phyloP scores from a whole-genome alignment of 1,284 basidiomycete genomes.

The Leccinum griseonigrum region DNA sequence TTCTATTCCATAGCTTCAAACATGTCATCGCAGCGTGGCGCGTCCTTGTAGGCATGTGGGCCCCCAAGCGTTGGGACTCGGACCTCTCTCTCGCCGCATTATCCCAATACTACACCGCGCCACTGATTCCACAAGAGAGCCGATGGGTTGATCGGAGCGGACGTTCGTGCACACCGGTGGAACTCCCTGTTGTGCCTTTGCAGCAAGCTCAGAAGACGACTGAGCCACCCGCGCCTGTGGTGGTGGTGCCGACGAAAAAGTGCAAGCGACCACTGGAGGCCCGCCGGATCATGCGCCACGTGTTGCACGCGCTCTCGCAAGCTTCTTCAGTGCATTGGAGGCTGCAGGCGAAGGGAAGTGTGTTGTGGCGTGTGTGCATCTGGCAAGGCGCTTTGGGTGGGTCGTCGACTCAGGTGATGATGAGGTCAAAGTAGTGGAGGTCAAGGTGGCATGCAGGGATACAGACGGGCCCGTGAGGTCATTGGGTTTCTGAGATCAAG shows the following conservation, averaged over 20 bases:
- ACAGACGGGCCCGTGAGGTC: conserved; percentile 61
- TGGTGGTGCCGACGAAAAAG: conserved; percentile 17
- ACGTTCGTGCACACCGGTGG: conserved; percentile 29
- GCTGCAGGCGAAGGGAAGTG: conserved; percentile 42
- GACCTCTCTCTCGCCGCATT: conserved; percentile 67
- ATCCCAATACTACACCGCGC: conserved; percentile 72
- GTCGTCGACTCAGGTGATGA: conserved; percentile 23
- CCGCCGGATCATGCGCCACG: conserved; percentile 80
- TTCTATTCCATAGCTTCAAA: conserved; percentile 55
- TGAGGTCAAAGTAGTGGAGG: conserved; percentile 13
- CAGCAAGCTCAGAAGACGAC: neutral
- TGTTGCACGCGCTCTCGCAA: conserved; percentile 72
- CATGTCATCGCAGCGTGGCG: conserved; percentile 87
- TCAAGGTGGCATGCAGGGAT: conserved; percentile 42
- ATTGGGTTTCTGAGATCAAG: conserved; percentile 56
- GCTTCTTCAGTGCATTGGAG: conserved; percentile 69
- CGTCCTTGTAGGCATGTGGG: conserved; percentile 88
- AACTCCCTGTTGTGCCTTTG: neutral
- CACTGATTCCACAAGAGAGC: conserved; percentile 60
- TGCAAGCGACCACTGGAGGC: conserved; percentile 67
- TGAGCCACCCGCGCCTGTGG: conserved; percentile 40
- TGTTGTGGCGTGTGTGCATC: conserved; percentile 57
- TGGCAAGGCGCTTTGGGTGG: conserved; percentile 56
- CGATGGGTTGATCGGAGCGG: conserved; percentile 60
- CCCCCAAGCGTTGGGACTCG: conserved; percentile 78